Evolutionary conservation across 495 filamentous ascomycete genomes (phyloP).

Genomic region (Tuber calosporum): DNA sequence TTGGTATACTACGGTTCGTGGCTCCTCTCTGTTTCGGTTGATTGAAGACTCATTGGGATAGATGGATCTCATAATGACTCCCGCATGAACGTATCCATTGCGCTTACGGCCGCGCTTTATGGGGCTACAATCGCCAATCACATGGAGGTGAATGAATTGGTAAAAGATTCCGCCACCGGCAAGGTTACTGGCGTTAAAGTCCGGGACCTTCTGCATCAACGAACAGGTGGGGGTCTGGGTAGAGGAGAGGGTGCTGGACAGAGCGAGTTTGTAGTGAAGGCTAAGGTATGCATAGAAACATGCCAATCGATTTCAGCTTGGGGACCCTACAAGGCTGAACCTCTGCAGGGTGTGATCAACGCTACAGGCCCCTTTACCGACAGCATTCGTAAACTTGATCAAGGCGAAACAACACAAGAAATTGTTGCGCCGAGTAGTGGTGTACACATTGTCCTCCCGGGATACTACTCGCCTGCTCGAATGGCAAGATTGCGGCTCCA

Average conservation of each 20-base stretch:
- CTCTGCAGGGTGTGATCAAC: conserved; percentile 72
- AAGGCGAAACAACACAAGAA: conserved; percentile 32
- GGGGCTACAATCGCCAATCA: conserved; percentile 90
- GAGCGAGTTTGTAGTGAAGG: conserved; percentile 65
- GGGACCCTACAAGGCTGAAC: conserved; percentile 8
- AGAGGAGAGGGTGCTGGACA: conserved; percentile 30
- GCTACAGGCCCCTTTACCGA: conserved; percentile 96
- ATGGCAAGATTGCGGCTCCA: conserved; percentile 50
- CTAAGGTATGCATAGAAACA: conserved; percentile 46
- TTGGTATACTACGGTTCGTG: conserved; percentile 82
- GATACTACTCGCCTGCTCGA: conserved; percentile 87
- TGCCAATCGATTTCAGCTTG: not conserved
- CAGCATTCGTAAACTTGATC: conserved; percentile 82
- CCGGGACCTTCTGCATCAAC: conserved; percentile 64
- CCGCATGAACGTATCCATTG: conserved; percentile 93
- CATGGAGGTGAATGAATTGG: conserved; percentile 74
- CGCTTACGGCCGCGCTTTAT: conserved; percentile 91
- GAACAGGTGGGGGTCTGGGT: conserved; percentile 44
- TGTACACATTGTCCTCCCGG: conserved; percentile 89
- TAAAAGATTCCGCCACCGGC: conserved; percentile 66
- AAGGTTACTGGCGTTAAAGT: conserved; percentile 71
- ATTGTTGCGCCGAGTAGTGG: conserved; percentile 92
- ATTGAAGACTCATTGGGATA: conserved; percentile 21
- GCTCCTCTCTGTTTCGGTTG: conserved; percentile 5
- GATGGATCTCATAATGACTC: conserved; percentile 98